Conservation (phyloP, 2,329 filamentous ascomycete genomes). For the Acarospora socialis region DNA sequence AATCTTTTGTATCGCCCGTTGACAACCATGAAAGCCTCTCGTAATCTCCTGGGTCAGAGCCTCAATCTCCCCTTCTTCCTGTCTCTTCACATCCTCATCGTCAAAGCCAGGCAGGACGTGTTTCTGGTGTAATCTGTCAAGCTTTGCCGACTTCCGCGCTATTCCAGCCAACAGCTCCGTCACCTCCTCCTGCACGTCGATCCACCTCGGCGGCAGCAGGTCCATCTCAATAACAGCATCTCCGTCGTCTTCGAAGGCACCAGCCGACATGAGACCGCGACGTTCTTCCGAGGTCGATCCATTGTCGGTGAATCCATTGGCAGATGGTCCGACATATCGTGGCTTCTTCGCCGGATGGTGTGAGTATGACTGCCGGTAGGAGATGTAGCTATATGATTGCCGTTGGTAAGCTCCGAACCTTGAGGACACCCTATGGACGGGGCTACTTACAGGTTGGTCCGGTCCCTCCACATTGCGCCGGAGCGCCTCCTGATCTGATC, state of each 20-base stretch:
- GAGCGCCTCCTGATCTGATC: too few species aligned
- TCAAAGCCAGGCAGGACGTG: conserved; percentile 94
- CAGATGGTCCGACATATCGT: conserved; percentile 45
- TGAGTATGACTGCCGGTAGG: conserved; percentile 95
- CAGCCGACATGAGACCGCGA: conserved; percentile 70
- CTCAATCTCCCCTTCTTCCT: conserved; percentile 85
- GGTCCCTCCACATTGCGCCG: conserved; percentile 93
- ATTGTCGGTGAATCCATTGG: conserved; percentile 48
- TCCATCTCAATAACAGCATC: conserved; percentile 99
- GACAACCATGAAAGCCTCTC: conserved; percentile 74
- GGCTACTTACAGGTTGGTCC: conserved; percentile 76
- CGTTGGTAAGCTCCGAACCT: conserved; percentile 11
- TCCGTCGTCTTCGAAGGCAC: conserved; percentile 68
- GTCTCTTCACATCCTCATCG: conserved; percentile 76
- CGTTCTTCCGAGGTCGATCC: conserved; percentile 47
- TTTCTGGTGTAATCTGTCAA: conserved; percentile 92
- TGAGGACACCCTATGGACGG: conserved; percentile 10
- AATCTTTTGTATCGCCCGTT: conserved; percentile 74
- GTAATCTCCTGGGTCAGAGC: conserved; percentile 81
- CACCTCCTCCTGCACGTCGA: conserved; percentile 88
- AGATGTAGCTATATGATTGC: conserved; percentile 61
- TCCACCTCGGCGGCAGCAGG: conserved; percentile 84
- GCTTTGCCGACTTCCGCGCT: conserved; percentile 63
- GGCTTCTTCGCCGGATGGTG: conserved; percentile 84
- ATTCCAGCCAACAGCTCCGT: conserved; percentile 68